Evolutionary conservation across 2,329 filamentous ascomycete genomes (phyloP).

Genomic region (Ilyonectria sp.): DNA sequence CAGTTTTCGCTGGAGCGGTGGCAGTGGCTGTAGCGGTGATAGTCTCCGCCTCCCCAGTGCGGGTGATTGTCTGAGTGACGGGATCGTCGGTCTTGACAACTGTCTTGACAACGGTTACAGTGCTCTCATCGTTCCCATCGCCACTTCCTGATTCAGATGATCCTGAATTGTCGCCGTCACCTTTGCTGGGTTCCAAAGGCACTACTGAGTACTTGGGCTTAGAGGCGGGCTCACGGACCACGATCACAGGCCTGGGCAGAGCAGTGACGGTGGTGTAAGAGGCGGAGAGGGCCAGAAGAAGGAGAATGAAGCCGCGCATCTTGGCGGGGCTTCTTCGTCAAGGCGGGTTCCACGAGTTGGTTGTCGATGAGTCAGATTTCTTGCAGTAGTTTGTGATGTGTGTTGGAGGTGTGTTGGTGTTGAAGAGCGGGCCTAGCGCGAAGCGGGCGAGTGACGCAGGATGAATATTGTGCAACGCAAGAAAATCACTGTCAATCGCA

Average conservation of each 20-base stretch:
- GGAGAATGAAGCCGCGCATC: slow-evolving; percentile 51
- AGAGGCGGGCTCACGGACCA: slow-evolving; percentile 42
- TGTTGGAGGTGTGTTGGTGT: background rate
- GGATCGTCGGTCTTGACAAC: slow-evolving; percentile 49
- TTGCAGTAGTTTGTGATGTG: background rate
- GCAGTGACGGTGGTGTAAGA: slow-evolving; percentile 46
- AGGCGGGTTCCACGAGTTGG: slow-evolving; percentile 4
- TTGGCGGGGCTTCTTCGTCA: slow-evolving; percentile 38
- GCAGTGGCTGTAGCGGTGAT: slow-evolving; percentile 47
- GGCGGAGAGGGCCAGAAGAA: slow-evolving; percentile 51
- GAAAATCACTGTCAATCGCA: slow-evolving; percentile 8
- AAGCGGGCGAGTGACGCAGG: background rate
- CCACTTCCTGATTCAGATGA: slow-evolving; percentile 35
- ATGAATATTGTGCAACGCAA: background rate
- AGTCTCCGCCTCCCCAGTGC: slow-evolving; percentile 45
- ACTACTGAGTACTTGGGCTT: slow-evolving; percentile 58
- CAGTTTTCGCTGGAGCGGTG: slow-evolving; percentile 44
- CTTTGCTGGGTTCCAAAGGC: slow-evolving; percentile 54
- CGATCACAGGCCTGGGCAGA: slow-evolving; percentile 50
- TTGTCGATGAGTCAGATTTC: background rate
- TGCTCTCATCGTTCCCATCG: slow-evolving; percentile 27
- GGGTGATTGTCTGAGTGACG: slow-evolving; percentile 47
- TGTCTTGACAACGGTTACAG: slow-evolving; percentile 55
- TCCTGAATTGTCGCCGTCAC: slow-evolving; percentile 39
- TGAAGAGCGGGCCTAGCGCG: background rate